A percentile compares a stretch with the other conserved stretches of the same genome.
Evolutionary conservation across 176 grass and related monocot species (phyloP).

Genomic region (Carex pumila): DNA sequence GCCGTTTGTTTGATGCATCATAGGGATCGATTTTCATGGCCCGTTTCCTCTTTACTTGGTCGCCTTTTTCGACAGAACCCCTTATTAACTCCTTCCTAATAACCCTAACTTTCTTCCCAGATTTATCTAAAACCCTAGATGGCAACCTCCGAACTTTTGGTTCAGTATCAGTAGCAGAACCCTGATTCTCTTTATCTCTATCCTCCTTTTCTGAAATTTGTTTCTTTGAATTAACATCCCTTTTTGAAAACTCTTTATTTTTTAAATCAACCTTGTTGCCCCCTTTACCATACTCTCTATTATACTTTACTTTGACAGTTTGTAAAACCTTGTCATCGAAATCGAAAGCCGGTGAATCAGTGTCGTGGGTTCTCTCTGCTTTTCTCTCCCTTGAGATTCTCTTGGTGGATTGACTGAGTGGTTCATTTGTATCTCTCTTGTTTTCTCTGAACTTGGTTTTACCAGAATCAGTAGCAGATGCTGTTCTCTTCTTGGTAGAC

Average conservation of each 20-base stretch:
- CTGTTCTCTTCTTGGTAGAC: constrained; percentile 19
- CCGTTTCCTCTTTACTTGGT: constrained; percentile 61
- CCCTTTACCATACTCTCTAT: constrained; percentile 9
- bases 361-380: constrained; percentile 12
- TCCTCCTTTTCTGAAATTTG: constrained; percentile 23
- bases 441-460: not conserved
- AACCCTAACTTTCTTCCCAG: constrained; percentile 70
- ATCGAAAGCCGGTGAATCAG: constrained; percentile 2
- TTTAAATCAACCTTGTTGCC: constrained; percentile 26
- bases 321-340: constrained; percentile 12
- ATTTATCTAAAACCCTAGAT: constrained; percentile 54
- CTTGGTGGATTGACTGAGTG: not conserved
- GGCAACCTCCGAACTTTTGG: constrained; percentile 29
- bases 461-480: constrained; percentile 1
- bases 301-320: constrained; percentile 19
- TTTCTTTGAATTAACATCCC: constrained; percentile 1
- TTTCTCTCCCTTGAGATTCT: constrained; percentile 2
- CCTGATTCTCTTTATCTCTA: constrained; percentile 25
- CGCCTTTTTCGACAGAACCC: constrained; percentile 32
- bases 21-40: constrained; percentile 72
- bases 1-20: constrained; percentile 80
- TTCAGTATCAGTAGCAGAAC: constrained; percentile 14
- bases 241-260: not conserved
- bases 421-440: not conserved
- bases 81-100: constrained; percentile 40